Conservation (phyloP, 139 green algal genomes). For the Haematococcus lacustris region DNA sequence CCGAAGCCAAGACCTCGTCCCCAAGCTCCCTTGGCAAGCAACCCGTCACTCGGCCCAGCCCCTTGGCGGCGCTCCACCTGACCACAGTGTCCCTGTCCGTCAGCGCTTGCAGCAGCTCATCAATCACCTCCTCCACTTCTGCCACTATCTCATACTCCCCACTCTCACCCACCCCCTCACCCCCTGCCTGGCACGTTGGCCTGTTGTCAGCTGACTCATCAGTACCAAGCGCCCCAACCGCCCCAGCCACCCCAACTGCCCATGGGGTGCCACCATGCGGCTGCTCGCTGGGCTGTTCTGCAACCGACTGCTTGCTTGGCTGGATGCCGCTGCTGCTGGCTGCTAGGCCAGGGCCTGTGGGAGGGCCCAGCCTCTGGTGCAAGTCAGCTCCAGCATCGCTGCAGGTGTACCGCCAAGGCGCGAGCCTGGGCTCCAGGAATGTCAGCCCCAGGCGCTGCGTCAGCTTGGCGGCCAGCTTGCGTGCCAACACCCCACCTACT, state of each 20-base stretch:
- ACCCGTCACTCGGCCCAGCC: constrained; percentile 73
- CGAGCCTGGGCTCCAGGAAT: constrained; percentile 62
- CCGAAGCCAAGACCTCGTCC: constrained; percentile 70
- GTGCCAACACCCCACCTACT: constrained; percentile 25
- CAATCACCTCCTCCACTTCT: constrained; percentile 37
- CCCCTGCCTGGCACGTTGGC: not conserved
- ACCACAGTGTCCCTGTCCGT: constrained; percentile 90
- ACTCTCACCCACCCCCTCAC: constrained; percentile 20
- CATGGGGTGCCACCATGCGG: too few relatives aligned
- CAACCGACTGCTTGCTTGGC: too few relatives aligned
- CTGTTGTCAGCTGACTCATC: not conserved
- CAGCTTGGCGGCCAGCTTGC: constrained; percentile 84
- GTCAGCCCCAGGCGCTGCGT: constrained; percentile 66
- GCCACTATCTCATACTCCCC: constrained; percentile 61
- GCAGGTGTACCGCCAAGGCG: constrained; percentile 69
- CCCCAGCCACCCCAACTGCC: not conserved
- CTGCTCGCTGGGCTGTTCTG: too few relatives aligned
- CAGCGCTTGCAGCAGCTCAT: constrained; percentile 55
- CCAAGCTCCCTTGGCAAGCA: constrained; percentile 76
- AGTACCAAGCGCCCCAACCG: not conserved
- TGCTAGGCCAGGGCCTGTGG: not conserved
- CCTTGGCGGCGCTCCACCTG: constrained; percentile 90
- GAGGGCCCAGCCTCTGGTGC: not conserved
- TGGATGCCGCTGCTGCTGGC: not conserved
- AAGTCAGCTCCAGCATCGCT: constrained; percentile 25